Conservation (phyloP, 305 asterid species). For the Fraxinus xanthoxyloides region DNA sequence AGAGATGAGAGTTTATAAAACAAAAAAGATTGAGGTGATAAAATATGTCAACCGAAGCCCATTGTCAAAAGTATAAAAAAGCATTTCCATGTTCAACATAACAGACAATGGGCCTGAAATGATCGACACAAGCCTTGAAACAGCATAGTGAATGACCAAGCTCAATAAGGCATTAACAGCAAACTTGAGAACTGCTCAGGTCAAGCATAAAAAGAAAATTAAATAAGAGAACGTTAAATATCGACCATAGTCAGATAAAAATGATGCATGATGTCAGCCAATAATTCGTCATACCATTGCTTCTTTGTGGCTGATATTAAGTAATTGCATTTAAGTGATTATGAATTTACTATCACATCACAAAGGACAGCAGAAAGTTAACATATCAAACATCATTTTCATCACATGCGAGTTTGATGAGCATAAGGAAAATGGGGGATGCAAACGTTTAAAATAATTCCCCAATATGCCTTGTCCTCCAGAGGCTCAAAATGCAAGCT, state of each 20-base stretch:
- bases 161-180: not conserved
- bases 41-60: not conserved
- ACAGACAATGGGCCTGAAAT: not conserved
- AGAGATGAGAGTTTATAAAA: not conserved
- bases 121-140: not conserved
- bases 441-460: not conserved
- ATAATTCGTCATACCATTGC: not conserved
- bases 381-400: not conserved
- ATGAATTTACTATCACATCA: not conserved
- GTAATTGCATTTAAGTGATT: not conserved
- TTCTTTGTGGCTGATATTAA: not conserved
- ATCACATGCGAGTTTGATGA: not conserved
- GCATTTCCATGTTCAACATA: not conserved
- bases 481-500: not conserved
- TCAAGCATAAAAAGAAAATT: not conserved
- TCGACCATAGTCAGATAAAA: not conserved
- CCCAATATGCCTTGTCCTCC: not conserved
- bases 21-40: not conserved
- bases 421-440: not conserved
- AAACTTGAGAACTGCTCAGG: not conserved
- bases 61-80: not conserved
- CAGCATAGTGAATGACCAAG: not conserved
- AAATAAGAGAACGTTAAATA: not conserved
- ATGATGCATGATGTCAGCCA: not conserved
- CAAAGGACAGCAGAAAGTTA: not conserved